Conservation (phyloP, 139 green algal genomes). For the Picochlorum sp. region DNA sequence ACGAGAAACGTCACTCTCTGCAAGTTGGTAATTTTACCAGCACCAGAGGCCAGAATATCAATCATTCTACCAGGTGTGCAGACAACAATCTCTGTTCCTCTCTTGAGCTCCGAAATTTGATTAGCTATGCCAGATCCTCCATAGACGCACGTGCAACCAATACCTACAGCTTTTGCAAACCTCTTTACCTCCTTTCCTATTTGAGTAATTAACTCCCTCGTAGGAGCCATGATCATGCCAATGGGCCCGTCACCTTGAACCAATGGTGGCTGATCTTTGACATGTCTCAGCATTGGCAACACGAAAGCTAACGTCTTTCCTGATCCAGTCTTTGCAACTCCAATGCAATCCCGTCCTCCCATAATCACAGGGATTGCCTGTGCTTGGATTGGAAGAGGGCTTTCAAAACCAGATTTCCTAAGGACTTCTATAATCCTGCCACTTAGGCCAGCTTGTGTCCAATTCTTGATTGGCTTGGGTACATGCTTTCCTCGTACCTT, state of each 20-base stretch:
- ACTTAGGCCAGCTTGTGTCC: slow-evolving; percentile 77
- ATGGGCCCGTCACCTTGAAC: slow-evolving; percentile 71
- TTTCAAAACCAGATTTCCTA: slow-evolving; percentile 56
- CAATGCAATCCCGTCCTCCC: slow-evolving; percentile 92
- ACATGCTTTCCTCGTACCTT: slow-evolving; percentile 82
- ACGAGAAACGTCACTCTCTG: slow-evolving; percentile 92
- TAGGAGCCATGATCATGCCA: slow-evolving; percentile 91
- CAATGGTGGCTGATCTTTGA: slow-evolving; percentile 84
- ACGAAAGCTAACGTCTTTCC: slow-evolving; percentile 98
- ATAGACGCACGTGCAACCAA: slow-evolving; percentile 72
- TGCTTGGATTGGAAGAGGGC: slow-evolving; percentile 89
- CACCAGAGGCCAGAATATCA: slow-evolving; percentile 82
- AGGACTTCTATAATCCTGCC: slow-evolving; percentile 66
- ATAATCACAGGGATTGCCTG: slow-evolving; percentile 95
- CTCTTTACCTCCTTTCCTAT: slow-evolving; percentile 66
- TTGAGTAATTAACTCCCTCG: slow-evolving; percentile 85
- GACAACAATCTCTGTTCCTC: slow-evolving; percentile 75
- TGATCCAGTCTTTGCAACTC: slow-evolving; percentile 93
- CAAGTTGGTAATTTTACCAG: slow-evolving; percentile 92
- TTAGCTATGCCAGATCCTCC: slow-evolving; percentile 78
- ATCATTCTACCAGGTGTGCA: slow-evolving; percentile 98
- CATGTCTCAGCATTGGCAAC: slow-evolving; percentile 91
- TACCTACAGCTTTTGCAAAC: slow-evolving; percentile 53
- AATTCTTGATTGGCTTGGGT: slow-evolving; percentile 72
- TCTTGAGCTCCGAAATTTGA: slow-evolving; percentile 93